A percentile compares a stretch with the other conserved stretches of the same genome.
These are phyloP conservation scores for Sordariomycetes sp. DNA, from an alignment of 2,329 filamentous ascomycete genomes.

Conservation along the genomic window DNA sequence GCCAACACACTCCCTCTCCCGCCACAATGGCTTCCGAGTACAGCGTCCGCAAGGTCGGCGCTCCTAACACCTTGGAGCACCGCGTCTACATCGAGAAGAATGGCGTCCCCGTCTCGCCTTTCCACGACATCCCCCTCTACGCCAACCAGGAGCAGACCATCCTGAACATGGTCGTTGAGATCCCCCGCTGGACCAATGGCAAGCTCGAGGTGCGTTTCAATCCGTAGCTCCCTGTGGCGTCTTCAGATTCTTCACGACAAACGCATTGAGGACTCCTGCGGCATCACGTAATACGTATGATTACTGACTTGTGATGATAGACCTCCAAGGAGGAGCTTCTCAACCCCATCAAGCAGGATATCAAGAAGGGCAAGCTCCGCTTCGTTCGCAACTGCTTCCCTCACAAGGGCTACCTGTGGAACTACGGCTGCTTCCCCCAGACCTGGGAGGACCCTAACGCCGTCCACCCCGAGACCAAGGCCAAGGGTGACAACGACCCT, in stretches of 20 bases:
- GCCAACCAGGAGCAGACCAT: constrained; percentile 93
- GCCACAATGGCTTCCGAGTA: constrained; percentile 54
- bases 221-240: background rate
- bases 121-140: constrained; percentile 97
- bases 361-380: constrained; percentile 99
- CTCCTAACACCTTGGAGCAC: constrained; percentile 91
- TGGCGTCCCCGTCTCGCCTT: constrained; percentile 86
- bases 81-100: constrained; percentile 97
- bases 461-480: constrained; percentile 97
- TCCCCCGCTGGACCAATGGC: constrained; percentile 98
- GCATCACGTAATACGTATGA: background rate
- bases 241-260: background rate
- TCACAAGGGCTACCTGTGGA: constrained; percentile 99
- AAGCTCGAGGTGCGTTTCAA: constrained; percentile 84
- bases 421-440: constrained; percentile 99
- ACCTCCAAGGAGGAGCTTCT: constrained; percentile 98
- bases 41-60: constrained; percentile 76
- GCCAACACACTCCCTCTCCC: constrained; percentile 4
- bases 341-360: constrained; percentile 99
- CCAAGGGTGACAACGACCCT: constrained; percentile 98
- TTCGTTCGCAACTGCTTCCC: constrained; percentile 99
- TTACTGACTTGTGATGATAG: constrained; percentile 32
- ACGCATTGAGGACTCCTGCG: background rate
- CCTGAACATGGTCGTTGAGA: constrained; percentile 99
- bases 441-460: constrained; percentile 99